Evolutionary conservation across 1,284 basidiomycete genomes (phyloP).

Genomic region (Boletus mariae): DNA sequence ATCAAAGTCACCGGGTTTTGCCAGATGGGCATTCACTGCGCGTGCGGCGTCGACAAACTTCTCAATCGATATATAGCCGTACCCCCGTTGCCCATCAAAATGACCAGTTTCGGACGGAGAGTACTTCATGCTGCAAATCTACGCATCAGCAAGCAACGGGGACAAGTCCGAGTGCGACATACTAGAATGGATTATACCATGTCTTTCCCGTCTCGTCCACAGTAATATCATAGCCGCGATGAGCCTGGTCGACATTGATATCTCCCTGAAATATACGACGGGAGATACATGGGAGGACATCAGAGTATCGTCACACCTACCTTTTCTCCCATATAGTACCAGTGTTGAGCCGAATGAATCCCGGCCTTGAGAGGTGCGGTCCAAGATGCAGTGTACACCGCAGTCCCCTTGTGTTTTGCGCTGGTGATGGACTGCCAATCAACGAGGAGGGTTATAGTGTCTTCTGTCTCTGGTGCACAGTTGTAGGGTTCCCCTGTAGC

Average conservation of each 20-base stretch:
- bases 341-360: slow-evolving; percentile 84
- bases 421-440: slow-evolving; percentile 84
- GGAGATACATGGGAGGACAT: background rate
- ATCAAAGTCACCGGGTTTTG: slow-evolving; percentile 73
- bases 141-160: slow-evolving; percentile 11
- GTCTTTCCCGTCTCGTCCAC: slow-evolving; percentile 79
- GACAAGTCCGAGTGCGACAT: slow-evolving; percentile 30
- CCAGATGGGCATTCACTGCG: slow-evolving; percentile 68
- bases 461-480: slow-evolving; percentile 82
- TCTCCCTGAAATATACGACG: slow-evolving; percentile 60
- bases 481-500: slow-evolving; percentile 84
- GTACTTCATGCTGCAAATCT: slow-evolving; percentile 76
- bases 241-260: slow-evolving; percentile 88
- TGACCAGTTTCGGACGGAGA: slow-evolving; percentile 87
- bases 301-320: slow-evolving; percentile 35
- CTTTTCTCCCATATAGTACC: slow-evolving; percentile 94
- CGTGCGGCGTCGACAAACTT: slow-evolving; percentile 84
- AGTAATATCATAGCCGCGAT: slow-evolving; percentile 87
- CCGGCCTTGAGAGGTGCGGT: slow-evolving; percentile 76
- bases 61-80: slow-evolving; percentile 88
- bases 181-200: slow-evolving; percentile 91
- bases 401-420: slow-evolving; percentile 69
- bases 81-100: slow-evolving; percentile 91
- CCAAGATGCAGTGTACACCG: slow-evolving; percentile 90
- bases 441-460: slow-evolving; percentile 91